Percentiles rank a stretch among this genome's conserved stretches.
Evolutionary conservation across 768 basidiomycete genomes (phyloP).

Genomic region (Psilocybe sp.): DNA sequence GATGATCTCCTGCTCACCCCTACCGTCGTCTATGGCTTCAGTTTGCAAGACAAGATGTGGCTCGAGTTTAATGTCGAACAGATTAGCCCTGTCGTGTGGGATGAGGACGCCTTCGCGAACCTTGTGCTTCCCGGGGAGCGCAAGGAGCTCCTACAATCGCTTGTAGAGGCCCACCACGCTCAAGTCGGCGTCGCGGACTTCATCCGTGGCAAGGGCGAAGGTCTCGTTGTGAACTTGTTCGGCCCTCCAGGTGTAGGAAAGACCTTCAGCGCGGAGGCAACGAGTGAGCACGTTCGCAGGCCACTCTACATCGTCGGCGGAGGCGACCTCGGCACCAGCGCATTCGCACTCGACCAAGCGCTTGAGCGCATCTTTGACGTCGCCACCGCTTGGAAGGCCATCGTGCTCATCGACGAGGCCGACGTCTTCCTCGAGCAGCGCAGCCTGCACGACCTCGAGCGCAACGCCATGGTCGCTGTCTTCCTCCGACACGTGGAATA

Average conservation of each 20-base stretch:
- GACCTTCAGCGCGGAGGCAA: slow-evolving; percentile 59
- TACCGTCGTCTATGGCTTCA: slow-evolving; percentile 60
- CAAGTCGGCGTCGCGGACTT: slow-evolving; percentile 57
- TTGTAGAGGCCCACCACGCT: slow-evolving; percentile 56
- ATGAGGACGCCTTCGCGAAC: slow-evolving; percentile 54
- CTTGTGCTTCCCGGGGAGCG: slow-evolving; percentile 53
- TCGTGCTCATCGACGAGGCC: slow-evolving; percentile 59
- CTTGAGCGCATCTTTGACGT: slow-evolving; percentile 49
- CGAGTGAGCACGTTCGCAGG: slow-evolving; percentile 50
- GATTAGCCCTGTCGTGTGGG: slow-evolving; percentile 53
- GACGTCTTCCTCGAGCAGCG: slow-evolving; percentile 75
- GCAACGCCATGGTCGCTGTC: slow-evolving; percentile 73
- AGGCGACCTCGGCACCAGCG: slow-evolving; percentile 52
- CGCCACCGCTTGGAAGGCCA: slow-evolving; percentile 60
- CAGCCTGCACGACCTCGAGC: slow-evolving; percentile 57
- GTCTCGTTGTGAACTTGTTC: slow-evolving; percentile 53
- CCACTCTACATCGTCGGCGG: slow-evolving; percentile 54
- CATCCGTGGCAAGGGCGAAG: slow-evolving; percentile 64
- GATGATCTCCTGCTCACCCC: slow-evolving; percentile 56
- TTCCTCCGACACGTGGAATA: slow-evolving; percentile 61
- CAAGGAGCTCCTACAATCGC: slow-evolving; percentile 52
- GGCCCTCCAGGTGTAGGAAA: slow-evolving; percentile 58
- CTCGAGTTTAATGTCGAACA: slow-evolving; percentile 60
- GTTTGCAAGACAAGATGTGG: slow-evolving; percentile 58
- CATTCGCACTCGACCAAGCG: slow-evolving; percentile 38